Conservation (phyloP, 2,329 filamentous ascomycete species). For the Fusarium denticulatum region DNA sequence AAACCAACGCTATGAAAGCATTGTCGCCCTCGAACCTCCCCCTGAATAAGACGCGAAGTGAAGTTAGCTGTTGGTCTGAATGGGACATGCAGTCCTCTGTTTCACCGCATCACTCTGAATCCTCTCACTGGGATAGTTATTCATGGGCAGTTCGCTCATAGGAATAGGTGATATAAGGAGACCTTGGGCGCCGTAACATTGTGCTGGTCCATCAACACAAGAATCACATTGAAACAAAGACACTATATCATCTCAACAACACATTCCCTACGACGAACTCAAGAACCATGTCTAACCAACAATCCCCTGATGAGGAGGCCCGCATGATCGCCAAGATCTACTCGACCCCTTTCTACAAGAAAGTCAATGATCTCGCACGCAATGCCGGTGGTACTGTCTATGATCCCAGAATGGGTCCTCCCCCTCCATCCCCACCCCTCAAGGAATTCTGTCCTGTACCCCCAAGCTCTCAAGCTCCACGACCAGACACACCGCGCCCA, state of each 20-base stretch:
- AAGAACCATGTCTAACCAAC: neutral
- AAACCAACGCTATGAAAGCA: too few species aligned
- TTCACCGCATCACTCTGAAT: neutral
- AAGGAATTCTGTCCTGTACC: neutral
- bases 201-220: neutral
- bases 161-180: neutral
- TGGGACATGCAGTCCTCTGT: neutral
- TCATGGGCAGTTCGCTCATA: neutral
- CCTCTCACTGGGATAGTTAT: neutral
- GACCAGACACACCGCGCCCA: neutral
- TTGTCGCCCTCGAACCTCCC: fast-evolving
- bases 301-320: neutral
- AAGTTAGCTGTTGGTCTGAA: neutral
- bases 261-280: neutral
- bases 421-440: neutral
- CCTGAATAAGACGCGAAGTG: neutral
- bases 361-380: neutral
- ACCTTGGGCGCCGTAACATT: neutral
- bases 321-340: neutral
- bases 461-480: neutral
- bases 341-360: neutral
- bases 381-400: neutral
- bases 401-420: neutral
- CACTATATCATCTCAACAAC: neutral
- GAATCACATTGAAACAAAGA: neutral